Base-by-base conservation (phyloP, 108 stramenopile genomes). In the Skeletonema menzelii region DNA sequence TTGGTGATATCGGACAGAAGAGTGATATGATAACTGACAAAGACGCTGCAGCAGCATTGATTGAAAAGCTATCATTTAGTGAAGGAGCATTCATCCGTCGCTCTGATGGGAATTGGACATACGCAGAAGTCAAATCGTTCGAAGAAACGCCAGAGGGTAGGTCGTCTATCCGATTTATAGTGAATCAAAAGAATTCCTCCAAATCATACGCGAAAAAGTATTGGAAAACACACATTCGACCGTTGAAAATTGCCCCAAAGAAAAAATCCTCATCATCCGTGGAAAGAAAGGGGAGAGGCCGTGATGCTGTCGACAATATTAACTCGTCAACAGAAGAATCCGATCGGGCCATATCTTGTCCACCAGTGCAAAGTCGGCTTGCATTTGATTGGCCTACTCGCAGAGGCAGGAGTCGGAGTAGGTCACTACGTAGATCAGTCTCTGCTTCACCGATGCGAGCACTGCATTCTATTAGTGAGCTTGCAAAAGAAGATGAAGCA, bases 61-160 rank as follows among this genome's bases (percentile, higher is more conserved):
- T 80, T 15, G 67, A 66, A 22, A 67, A 69, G 44, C 38, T 80
- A 22, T 37, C 67, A n/a, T 66, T 73, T 22, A 57, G 44, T 13
- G 79, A 80, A 68, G 67, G 72, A 26, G 79, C 79, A 46, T 80
- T 80, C 63, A 80, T 80, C 37, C 67, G 72, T 17, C 72, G 79
- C 0, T 80, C 79, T 15, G 72, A 80, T 59, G 79, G 79, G 19
- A 80, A 73, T 20, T 80, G 79, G 79, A 80, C 79, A n/a, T 80
- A 58, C 64, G 79, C 79, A 27, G 61, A 64, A 34, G 67, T 80
- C 31, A 80, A 73, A 56, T 40, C 49, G 27, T 56, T 72, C 8
- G 79, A 80, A 53, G 65, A 73, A 47, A 55, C 69, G 3, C 61
- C 40, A 4, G 68, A 73, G 15, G 72, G 79, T 7, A 67, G 56